Base-by-base conservation (phyloP, 1,139 yeast species). In the Taphrina sp. region DNA sequence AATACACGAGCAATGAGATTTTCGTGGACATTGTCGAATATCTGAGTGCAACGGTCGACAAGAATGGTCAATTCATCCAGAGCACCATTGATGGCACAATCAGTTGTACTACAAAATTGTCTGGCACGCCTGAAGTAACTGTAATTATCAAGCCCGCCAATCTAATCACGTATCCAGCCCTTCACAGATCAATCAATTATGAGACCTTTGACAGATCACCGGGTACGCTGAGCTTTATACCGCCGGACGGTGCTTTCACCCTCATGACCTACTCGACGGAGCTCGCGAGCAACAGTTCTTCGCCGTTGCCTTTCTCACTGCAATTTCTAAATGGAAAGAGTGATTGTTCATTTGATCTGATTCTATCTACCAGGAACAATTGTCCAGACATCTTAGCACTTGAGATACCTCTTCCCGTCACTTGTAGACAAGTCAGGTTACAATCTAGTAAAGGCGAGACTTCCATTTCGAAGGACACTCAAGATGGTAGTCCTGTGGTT, bases 161-260 rank as follows among this genome's bases (percentile, higher is more conserved):
- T n/a, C 66, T 73, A 57, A 65, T 76, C 4, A 64, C 58, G 14
- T 61, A 59, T 10, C 70, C 73, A 2, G 67, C 75, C 29, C 77
- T 83, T 61, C 92, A 85, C 65, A 76, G 73, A 35, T 78, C 86
- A 63, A 77, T 85, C 1, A 66, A 69, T n/a, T 59, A 62, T 16
- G 59, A 60, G 8, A 62, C 58, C 29, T 71, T 73, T 70, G 47
- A 61, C 12, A 59, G 61, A 35, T 59, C 57, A 14, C 69, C 69
- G 2, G 70, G 69, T 12, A 63, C 72, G 0, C 66, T 89, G 39
- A 74, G 81, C 14, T 87, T 90, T 64, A 76, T 85, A 19, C 98
- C 98, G 2, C 95, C 97, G 0, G 96, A 92, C 68, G 97, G 95
- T 3, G 76, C 74, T 60, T 79, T 82, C 38, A 74, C 77, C 3